These are phyloP conservation scores for Cicer chorassanicum DNA, from an alignment of 306 rosid genomes.

Conservation along the genomic window DNA sequence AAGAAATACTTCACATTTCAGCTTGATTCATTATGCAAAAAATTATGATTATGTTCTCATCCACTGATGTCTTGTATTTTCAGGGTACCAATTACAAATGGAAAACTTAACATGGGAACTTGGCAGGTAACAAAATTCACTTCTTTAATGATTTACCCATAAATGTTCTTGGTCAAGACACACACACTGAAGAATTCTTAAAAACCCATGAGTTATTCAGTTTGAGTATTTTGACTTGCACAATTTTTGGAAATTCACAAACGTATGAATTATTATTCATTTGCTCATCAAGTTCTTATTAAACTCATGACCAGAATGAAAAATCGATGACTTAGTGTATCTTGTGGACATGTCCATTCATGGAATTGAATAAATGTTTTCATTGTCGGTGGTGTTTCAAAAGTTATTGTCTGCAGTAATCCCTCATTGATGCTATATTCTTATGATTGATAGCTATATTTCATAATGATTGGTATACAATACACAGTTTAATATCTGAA, in stretches of 20 bases:
- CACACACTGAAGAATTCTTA: not conserved
- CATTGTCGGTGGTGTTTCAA: not conserved
- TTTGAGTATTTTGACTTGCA: not conserved
- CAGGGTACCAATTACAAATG: conserved; percentile 90
- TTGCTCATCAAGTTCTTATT: conserved; percentile 5
- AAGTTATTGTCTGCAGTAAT: conserved; percentile 18
- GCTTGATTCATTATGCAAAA: conserved; percentile 39
- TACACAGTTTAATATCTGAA: not conserved
- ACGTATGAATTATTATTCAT: not conserved
- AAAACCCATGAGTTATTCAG: not conserved
- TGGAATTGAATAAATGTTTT: conserved; percentile 22
- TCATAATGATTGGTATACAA: conserved; percentile 15
- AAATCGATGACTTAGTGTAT: not conserved
- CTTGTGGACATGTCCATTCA: conserved; percentile 7
- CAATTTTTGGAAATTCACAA: not conserved
- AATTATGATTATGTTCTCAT: conserved; percentile 9
- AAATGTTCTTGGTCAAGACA: not conserved
- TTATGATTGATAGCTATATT: not conserved
- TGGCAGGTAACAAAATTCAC: conserved; percentile 73
- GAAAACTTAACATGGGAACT: conserved; percentile 95
- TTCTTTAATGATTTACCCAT: conserved; percentile 26
- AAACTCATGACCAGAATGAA: not conserved
- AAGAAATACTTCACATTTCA: conserved; percentile 38
- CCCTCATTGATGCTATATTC: conserved; percentile 3
- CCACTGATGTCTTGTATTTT: conserved; percentile 40